Base-by-base conservation (phyloP, 2,329 filamentous ascomycete species). In the Epichloe sylvatica region DNA sequence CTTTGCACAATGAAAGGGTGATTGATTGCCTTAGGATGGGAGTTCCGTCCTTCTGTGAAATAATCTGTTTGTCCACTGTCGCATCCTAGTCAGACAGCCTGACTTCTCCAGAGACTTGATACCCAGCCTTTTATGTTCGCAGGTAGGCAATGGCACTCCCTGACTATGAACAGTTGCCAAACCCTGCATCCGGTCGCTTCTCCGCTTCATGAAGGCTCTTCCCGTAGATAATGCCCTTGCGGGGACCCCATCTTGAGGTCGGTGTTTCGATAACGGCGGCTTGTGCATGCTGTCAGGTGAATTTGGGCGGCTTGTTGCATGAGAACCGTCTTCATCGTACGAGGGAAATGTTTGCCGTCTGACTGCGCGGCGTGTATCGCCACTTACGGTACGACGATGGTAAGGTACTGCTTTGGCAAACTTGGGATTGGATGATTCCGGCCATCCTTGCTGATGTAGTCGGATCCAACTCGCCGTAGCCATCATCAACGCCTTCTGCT, bases 381-480 rank as follows among this genome's bases (percentile, higher is more conserved):
- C 33, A 23, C 44, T 57, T 11, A 56, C 47, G 21, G 53, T 56
- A 17, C 62, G 59, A 47, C 59, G 54, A 40, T 60, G 59, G 2
- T 57, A 53, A 13, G 59, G 54, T 1, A 51, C 41, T 5, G 55
- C 49, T 13, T 56, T 57, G 4, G 62, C 53, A 47, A 57, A 51
- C 51, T 62, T 64, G 21, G 61, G 62, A 12, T 59, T 59, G 13
- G 57, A 62, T 3, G 59, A 58, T 3, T 54, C 57, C n/a, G 64
- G 63, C 64, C 64, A 67, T 21, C 62, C 66, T 23, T 58, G 59
- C 39, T 67, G 63, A 30, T 65, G 57, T 19, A 69, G 60, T 43
- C 61, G 62, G 44, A 69, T 57, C 66, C 66, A 69, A 11, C 63
- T 63, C 5, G 65, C 64, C 12, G 66, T 68, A 15, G 62, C 64